Evolutionary conservation across 176 grass and related monocot species (phyloP).

Genomic region (Microstegium vimineum): DNA sequence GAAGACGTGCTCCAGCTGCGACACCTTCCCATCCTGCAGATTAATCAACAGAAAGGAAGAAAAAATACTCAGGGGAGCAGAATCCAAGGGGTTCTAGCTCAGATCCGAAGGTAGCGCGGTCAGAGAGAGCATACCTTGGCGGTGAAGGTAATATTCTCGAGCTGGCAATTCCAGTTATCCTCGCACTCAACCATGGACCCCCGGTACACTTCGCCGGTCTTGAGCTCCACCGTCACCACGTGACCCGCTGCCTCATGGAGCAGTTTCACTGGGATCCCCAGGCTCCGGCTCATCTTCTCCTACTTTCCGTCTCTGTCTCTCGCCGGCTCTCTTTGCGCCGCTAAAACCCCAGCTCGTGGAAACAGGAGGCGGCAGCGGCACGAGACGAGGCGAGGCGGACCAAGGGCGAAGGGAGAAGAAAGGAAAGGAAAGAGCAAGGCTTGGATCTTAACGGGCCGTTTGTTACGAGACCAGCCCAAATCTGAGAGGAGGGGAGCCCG

Average conservation of each 20-base stretch:
- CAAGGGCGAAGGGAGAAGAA: neutral
- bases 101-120: neutral
- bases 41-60: neutral
- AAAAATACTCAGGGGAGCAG: neutral
- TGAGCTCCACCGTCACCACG: constrained; percentile 92
- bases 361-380: neutral
- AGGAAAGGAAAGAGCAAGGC: neutral
- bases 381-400: neutral
- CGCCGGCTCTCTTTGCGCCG: neutral
- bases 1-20: constrained; percentile 63
- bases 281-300: constrained; percentile 73
- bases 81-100: constrained; percentile 12
- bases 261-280: constrained; percentile 90
- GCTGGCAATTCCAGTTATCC: constrained; percentile 63
- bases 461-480: neutral
- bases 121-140: constrained; percentile 35
- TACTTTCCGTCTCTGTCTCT: constrained; percentile 19
- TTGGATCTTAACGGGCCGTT: neutral
- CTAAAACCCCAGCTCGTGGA: constrained; percentile 20
- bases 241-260: constrained; percentile 92
- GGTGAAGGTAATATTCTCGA: constrained; percentile 45
- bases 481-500: neutral
- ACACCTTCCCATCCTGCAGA: constrained; percentile 64
- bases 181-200: constrained; percentile 62
- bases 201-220: constrained; percentile 57